Percentiles rank a stretch among this genome's conserved stretches.
phyloP scores from a whole-genome alignment of 2,329 filamentous ascomycete species.

The Zasmidium angulare region DNA sequence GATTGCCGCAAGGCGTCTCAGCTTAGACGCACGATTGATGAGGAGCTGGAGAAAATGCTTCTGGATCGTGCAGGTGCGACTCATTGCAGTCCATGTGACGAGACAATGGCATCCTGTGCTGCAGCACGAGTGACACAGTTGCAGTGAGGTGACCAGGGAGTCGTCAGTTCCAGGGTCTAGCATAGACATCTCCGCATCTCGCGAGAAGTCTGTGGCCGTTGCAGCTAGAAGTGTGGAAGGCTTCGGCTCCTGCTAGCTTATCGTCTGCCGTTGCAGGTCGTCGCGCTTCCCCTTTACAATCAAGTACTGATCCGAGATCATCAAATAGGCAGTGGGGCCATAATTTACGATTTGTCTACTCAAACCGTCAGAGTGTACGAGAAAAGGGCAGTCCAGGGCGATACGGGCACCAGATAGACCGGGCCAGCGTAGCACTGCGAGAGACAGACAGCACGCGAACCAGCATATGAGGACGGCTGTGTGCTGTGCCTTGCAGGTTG shows the following conservation, averaged over 20 bases:
- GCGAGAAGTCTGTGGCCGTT: neutral
- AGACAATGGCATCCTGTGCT: neutral
- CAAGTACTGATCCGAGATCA: too few species aligned
- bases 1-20: too few species aligned
- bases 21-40: too few species aligned
- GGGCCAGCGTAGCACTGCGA: neutral
- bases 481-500: neutral
- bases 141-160: neutral
- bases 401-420: neutral
- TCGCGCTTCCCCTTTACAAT: neutral
- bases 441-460: neutral
- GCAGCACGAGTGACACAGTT: too few species aligned
- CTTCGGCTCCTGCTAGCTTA: constrained; percentile 4
- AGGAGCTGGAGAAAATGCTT: too few species aligned
- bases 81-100: neutral
- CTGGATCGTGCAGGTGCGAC: neutral
- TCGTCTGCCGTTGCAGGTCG: constrained; percentile 1
- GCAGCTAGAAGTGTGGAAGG: neutral
- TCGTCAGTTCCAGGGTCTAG: neutral
- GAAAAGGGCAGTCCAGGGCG: too few species aligned
- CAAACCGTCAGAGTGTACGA: too few species aligned
- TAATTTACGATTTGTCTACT: too few species aligned
- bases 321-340: too few species aligned
- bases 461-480: neutral
- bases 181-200: neutral